Conservation (phyloP, 164 flowering plant genomes). For the Aristolochia californica region DNA sequence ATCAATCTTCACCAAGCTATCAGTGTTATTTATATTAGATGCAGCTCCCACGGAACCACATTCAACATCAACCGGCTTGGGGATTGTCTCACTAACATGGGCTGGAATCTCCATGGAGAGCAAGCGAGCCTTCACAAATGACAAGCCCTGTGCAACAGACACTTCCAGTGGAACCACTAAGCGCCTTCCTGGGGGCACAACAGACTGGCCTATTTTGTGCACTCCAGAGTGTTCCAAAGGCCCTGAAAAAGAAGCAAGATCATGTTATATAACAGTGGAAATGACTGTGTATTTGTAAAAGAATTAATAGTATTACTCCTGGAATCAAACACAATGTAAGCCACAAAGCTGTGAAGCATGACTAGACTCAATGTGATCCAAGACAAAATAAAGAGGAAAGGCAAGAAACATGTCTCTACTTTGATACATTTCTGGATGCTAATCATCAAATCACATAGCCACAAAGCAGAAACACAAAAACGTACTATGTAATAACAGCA, state of each 20-base stretch:
- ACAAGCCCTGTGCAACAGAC: conserved; percentile 86
- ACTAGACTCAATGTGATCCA: too few species aligned
- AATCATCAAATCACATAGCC: too few species aligned
- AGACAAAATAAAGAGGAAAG: too few species aligned
- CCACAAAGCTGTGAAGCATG: too few species aligned
- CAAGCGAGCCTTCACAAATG: conserved; percentile 87
- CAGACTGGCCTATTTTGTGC: conserved; percentile 21
- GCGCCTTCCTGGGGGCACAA: conserved; percentile 80
- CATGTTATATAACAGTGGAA: not conserved
- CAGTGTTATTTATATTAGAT: conserved; percentile 28
- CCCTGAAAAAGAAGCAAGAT: conserved; percentile 32
- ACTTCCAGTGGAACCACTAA: conserved; percentile 78
- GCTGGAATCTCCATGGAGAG: conserved; percentile 99
- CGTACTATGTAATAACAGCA: too few species aligned
- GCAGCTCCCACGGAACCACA: conserved; percentile 15
- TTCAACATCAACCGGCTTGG: conserved; percentile 27
- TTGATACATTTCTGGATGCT: too few species aligned
- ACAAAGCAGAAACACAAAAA: too few species aligned
- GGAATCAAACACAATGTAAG: too few species aligned
- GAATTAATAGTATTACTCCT: too few species aligned
- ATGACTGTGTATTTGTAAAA: too few species aligned
- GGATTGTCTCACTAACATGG: conserved; percentile 55
- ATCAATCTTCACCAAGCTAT: conserved; percentile 73
- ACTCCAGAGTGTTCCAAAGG: conserved; percentile 34
- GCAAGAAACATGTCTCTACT: too few species aligned